Base-by-base conservation (phyloP, 257 asterid species). In the Solanum etuberosum region DNA sequence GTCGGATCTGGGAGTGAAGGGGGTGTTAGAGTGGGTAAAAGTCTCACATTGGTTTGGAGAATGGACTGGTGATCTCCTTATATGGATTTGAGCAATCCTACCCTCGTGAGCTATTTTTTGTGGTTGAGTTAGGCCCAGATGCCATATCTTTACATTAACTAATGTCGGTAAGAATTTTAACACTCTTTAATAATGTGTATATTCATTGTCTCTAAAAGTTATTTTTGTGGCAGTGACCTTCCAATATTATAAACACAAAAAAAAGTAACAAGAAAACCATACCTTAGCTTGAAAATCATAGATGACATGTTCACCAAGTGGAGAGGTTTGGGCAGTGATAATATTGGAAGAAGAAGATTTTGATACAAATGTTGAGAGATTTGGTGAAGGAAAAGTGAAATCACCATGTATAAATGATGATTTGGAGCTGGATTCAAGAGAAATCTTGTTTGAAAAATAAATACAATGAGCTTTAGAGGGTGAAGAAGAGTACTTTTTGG, bases 311-410 rank as follows among this genome's bases (percentile, higher is more conserved):
- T 40, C 83, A 40, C 83, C 83, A 13, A 77, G 83, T 77, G 61
- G 83, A 77, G 83, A 77, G 23, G 35, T 77, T 77, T 77, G 83
- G n/a, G 83, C 83, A 40, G 37, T 77, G 37, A 77, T 77, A 40
- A 42, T 25, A 25, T 40, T 77, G 14, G 32, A 77, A 25, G 83
- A 77, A 13, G 59, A 54, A 40, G 35, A 77, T 40, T 77, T 77
- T 77, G 83, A 77, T 14, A 40, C 35, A 40, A 40, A 40, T 40
- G 59, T 40, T 77, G 83, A 40, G 59, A 77, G 25, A 77, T n/a
- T 77, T 77, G 59, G 59, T 40, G 83, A 77, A 40, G 83, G 59
- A 25, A 77, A 40, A 77, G 83, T 77, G 14, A 40, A 77, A 25
- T 77, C 61, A 40, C 83, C 83, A n/a, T 40, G 34, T 32, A 8